Evolutionary conservation across 1,139 yeast species (phyloP), one percentile per base, ranked within the genome.

Genomic region (Taiozyma sp.): DNA sequence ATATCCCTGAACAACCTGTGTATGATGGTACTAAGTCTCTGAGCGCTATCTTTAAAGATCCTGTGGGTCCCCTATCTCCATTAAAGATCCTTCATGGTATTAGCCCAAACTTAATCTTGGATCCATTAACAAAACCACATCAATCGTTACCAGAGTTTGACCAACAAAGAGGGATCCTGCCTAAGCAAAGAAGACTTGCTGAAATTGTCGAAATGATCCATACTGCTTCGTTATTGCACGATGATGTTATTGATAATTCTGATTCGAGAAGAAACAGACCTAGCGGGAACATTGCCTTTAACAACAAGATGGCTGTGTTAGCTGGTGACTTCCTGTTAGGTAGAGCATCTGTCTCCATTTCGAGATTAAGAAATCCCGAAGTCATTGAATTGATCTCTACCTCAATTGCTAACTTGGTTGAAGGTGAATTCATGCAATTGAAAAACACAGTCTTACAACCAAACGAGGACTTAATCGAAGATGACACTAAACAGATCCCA

Each of bases 181-280:
- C 99, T 45, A 90, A 93, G 59, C 99, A 93, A 69, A 77, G 98
- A 57, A 78, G 99, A 52, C 75, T 93, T 53, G 99, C 99, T 0
- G 99, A 93, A 70, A 91, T 93, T 61, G 97, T 93, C 13, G 99
- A 93, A 69, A 89, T 93, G 96, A 93, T 93, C 57, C 99, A 93
- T 68, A 93, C 99, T 2, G 98, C 99, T 2, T 86, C 96, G n/a
- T 72, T 93, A 56, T 76, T 93, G 49, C 99, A 93, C 67, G 99
- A 93, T 70, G 99, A 93, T 68, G 99, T 93, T 54, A 91, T 95
- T 62, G 99, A 93, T 70, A 80, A 85, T 62, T 85, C 97, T 0
- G 97, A 89, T 62, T 79, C 95, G 28, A 78, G 99, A 67, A 77
- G 99, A 59, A 96, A 97, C 41, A 77, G 88, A 63, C 95, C 96